These are phyloP conservation scores for Podaxis carcinomalis DNA, from an alignment of 768 basidiomycete genomes.

Conservation along the genomic window DNA sequence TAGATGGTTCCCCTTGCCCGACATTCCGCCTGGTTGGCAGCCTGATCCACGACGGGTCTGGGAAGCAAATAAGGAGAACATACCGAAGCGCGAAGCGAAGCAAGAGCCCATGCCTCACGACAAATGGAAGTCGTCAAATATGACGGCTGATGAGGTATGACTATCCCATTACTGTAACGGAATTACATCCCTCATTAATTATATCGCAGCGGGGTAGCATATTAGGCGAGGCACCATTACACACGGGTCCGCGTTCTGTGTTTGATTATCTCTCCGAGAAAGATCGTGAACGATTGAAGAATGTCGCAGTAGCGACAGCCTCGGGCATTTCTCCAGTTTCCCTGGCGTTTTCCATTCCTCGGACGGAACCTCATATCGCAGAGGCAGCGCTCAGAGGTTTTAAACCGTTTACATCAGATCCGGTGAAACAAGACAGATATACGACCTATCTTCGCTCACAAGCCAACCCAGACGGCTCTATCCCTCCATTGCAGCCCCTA, in stretches of 20 bases:
- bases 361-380: constrained; percentile 73
- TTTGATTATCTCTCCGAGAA: constrained; percentile 95
- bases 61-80: constrained; percentile 49
- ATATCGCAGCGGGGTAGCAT: constrained; percentile 66
- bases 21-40: constrained; percentile 80
- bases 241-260: constrained; percentile 71
- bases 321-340: constrained; percentile 18
- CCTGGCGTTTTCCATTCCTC: constrained; percentile 32
- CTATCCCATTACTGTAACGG: background rate
- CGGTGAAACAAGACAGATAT: constrained; percentile 82
- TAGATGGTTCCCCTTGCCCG: constrained; percentile 77
- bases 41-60: constrained; percentile 83
- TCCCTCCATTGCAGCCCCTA: constrained; percentile 45
- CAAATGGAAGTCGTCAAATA: constrained; percentile 46
- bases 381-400: constrained; percentile 86
- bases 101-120: constrained; percentile 29
- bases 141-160: constrained; percentile 71
- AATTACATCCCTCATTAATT: background rate
- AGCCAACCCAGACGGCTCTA: constrained; percentile 40
- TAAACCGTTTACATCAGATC: constrained; percentile 78
- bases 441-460: constrained; percentile 76
- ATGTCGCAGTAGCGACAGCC: constrained; percentile 34
- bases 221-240: constrained; percentile 77
- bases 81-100: constrained; percentile 18
- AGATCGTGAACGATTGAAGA: constrained; percentile 80